Evolutionary conservation across 2,329 filamentous ascomycete genomes (phyloP).

Genomic region (Zarea fungicola): DNA sequence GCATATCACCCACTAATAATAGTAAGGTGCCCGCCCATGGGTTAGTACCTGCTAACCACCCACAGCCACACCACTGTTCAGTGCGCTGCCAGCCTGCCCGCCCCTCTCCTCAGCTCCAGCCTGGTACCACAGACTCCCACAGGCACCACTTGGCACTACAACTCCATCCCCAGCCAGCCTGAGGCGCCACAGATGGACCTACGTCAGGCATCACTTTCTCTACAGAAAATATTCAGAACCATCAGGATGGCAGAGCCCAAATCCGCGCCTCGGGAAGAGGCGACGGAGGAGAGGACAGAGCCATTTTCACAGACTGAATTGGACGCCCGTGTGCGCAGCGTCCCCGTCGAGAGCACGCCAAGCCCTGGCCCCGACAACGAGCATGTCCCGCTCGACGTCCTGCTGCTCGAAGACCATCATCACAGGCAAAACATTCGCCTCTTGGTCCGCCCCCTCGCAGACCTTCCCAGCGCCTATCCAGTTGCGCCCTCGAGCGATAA

Average conservation of each 20-base stretch:
- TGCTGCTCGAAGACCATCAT: slow-evolving; percentile 47
- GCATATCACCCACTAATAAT: no score
- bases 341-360: slow-evolving; percentile 38
- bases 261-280: slow-evolving; percentile 31
- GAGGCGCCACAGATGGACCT: slow-evolving; percentile 19
- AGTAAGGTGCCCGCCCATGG: no score
- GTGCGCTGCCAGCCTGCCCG: no score
- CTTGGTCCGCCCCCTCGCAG: slow-evolving; percentile 49
- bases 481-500: slow-evolving; percentile 52
- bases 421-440: slow-evolving; percentile 53
- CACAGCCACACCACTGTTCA: no score
- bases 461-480: slow-evolving; percentile 45
- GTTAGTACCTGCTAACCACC: no score
- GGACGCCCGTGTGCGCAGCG: slow-evolving; percentile 41
- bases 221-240: slow-evolving; percentile 13
- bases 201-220: slow-evolving; percentile 15
- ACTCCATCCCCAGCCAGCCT: slow-evolving; percentile 5
- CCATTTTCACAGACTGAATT: slow-evolving; percentile 54
- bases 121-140: no score
- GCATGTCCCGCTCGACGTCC: slow-evolving; percentile 48
- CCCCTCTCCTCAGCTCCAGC: no score
- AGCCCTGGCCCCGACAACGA: slow-evolving; percentile 33
- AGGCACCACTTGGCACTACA: neutral
- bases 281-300: slow-evolving; percentile 50
- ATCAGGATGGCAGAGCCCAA: slow-evolving; percentile 43